A percentile compares a stretch with the other conserved stretches of the same genome.
Evolutionary conservation across 495 filamentous ascomycete species (phyloP).

Genomic region (Penicillium atrosanguineum): DNA sequence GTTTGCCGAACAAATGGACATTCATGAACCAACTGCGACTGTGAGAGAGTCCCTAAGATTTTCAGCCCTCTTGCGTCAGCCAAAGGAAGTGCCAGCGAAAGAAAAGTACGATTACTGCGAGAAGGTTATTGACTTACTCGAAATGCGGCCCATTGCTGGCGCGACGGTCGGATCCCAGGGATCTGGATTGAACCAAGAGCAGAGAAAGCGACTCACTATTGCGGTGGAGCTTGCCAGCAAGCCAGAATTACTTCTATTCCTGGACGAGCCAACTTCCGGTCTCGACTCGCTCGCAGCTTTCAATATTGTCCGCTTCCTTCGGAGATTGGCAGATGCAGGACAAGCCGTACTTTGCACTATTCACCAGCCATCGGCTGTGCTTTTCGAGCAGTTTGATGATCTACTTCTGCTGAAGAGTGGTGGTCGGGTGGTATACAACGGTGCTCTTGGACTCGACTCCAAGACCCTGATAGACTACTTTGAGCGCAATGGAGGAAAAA

Average conservation of each 20-base stretch:
- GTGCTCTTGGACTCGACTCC: constrained; percentile 55
- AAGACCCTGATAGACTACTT: constrained; percentile 60
- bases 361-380: constrained; percentile 72
- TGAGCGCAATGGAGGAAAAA: constrained; percentile 57
- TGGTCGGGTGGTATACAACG: constrained; percentile 71
- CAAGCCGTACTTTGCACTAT: constrained; percentile 77
- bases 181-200: constrained; percentile 57
- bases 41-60: constrained; percentile 61
- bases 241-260: constrained; percentile 64
- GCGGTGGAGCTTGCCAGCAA: constrained; percentile 69
- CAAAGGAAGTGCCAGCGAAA: constrained; percentile 49
- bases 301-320: constrained; percentile 62
- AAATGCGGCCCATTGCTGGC: constrained; percentile 57
- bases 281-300: constrained; percentile 64
- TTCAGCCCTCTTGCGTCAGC: constrained; percentile 58
- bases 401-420: constrained; percentile 67
- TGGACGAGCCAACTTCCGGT: constrained; percentile 79
- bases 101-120: constrained; percentile 66
- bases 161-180: constrained; percentile 54
- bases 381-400: constrained; percentile 75
- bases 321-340: constrained; percentile 63
- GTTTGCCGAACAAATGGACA: constrained; percentile 63
- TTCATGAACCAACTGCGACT: constrained; percentile 60
- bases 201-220: constrained; percentile 64
- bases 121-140: constrained; percentile 56